These are phyloP conservation scores for Anacardium occidentale DNA, from an alignment of 345 rosid genomes.

Conservation along the genomic window DNA sequence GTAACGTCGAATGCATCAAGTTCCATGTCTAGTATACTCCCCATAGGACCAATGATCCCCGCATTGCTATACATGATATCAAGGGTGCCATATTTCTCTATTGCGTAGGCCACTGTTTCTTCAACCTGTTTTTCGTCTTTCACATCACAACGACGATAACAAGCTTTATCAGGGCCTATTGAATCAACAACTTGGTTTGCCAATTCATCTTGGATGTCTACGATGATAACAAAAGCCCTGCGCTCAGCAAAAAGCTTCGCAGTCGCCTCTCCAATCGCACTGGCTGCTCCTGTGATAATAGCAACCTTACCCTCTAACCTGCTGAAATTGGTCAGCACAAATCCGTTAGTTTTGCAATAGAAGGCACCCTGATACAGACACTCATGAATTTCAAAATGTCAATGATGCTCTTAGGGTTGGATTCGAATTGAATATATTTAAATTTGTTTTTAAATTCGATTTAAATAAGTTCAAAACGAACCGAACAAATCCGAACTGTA, in stretches of 20 bases:
- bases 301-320: constrained; percentile 12
- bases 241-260: constrained; percentile 13
- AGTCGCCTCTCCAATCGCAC: constrained; percentile 3
- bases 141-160: neutral
- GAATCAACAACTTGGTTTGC: constrained; percentile 5
- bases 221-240: neutral
- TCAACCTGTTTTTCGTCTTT: constrained; percentile 2
- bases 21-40: neutral
- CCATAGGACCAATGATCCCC: neutral
- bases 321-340: neutral
- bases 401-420: too few relatives aligned
- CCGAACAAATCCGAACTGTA: too few relatives aligned
- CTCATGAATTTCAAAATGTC: neutral
- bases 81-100: constrained; percentile 7
- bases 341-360: neutral
- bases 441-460: too few relatives aligned
- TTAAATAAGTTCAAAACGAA: too few relatives aligned
- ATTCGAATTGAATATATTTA: too few relatives aligned
- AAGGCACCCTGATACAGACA: too few relatives aligned
- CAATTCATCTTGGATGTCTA: constrained; percentile 4
- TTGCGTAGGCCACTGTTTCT: neutral
- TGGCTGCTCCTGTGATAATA: neutral
- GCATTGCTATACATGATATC: constrained; percentile 7
- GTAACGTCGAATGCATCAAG: neutral
- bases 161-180: constrained; percentile 1